Evolutionary conservation across 306 rosid species (phyloP).

Genomic region (Cucumis hystrix): DNA sequence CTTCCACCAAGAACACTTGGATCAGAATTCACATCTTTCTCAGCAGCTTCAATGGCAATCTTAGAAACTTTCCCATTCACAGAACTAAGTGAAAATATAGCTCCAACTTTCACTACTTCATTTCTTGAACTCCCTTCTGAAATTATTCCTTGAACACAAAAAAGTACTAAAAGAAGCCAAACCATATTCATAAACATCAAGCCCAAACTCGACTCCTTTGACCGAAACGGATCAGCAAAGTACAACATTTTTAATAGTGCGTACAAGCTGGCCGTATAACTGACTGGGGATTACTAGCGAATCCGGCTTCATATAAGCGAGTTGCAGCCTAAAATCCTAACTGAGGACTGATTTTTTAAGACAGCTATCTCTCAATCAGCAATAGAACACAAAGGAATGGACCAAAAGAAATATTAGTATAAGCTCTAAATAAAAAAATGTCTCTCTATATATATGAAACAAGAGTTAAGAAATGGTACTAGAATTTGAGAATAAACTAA

Average conservation of each 20-base stretch:
- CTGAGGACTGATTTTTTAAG: too few species aligned
- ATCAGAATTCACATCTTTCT: conserved; percentile 36
- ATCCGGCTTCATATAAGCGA: too few species aligned
- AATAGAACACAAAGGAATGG: neutral
- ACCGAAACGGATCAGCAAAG: neutral
- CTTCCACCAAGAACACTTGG: conserved; percentile 30
- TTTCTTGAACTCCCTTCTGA: conserved; percentile 23
- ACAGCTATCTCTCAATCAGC: too few species aligned
- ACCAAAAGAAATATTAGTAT: neutral
- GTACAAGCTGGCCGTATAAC: too few species aligned
- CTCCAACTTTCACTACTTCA: conserved; percentile 30
- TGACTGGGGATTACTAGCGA: too few species aligned
- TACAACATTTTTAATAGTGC: neutral
- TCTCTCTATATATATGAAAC: too few species aligned
- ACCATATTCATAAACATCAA: conserved; percentile 13
- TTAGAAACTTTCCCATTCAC: conserved; percentile 33
- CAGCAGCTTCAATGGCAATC: conserved; percentile 38
- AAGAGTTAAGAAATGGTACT: neutral
- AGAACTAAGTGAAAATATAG: conserved; percentile 21
- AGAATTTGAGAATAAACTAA: neutral
- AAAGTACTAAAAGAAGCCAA: conserved; percentile 19
- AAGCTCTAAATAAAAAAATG: neutral
- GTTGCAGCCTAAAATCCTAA: too few species aligned
- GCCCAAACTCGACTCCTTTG: neutral
- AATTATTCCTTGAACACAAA: conserved; percentile 15